Base-by-base conservation (phyloP, 495 filamentous ascomycete species). In the Hypoxylon rickii region DNA sequence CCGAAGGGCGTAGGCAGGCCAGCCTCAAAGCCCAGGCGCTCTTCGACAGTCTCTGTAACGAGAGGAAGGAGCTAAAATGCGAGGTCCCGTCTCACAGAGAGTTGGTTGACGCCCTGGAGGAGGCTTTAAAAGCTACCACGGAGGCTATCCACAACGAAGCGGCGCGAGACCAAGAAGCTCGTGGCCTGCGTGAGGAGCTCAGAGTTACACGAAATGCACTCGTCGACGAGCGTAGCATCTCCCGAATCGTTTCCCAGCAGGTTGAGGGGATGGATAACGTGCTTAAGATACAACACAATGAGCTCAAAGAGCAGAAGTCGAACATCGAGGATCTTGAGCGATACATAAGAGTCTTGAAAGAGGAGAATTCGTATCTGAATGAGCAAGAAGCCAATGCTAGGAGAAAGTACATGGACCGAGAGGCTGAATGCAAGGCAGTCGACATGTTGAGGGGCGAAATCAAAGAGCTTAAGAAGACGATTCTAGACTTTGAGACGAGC, bases 301-400 rank as follows among this genome's bases (percentile, higher is more conserved):
- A 63, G 21, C 38, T 57, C 32, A 63, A 57, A 33, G 10, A 36
- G 3, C 44, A 33, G 0, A 24, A 51, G 16, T 15, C 12, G 11
- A 26, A n/a, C 0, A 47, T 51, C 31, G 11, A 1, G 0, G 36
- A 41, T 7, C 12, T 56, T 7, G 3, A 33, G 15, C 42, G 20
- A 7, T 2, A n/a, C 0, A 44, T 46, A 8, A 51, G 32, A 18
- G 24, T 50, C 6, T 37, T 63, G 1, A 7, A 31, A 21, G 18
- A 45, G 0, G 53, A 46, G 16, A 49, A 49, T 7, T 18, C n/a
- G 0, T 21, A 13, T 11, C 50, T 61, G 11, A 22, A 32, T 5
- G 15, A 3, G 3, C 19, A 1, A 26, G 40, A 24, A 38, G 2
- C 10, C 10, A 3, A n/a, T 10, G 18, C 13, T 5, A 16, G 4